Evolutionary conservation across 2,329 filamentous ascomycete species (phyloP).

Genomic region (Plenodomus lindquistii): DNA sequence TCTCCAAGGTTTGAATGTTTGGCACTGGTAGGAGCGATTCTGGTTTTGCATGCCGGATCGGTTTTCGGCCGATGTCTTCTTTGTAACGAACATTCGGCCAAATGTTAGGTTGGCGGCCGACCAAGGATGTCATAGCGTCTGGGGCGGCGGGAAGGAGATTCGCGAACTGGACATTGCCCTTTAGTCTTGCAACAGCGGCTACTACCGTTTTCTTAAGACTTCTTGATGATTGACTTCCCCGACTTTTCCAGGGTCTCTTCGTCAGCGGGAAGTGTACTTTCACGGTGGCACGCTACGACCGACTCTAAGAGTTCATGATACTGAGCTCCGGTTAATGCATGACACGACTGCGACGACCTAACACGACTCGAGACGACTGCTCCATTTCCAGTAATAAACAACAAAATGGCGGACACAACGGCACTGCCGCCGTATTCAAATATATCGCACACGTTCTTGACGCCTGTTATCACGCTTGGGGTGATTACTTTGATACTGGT

Average conservation of each 20-base stretch:
- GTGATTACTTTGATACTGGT: constrained; percentile 22
- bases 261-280: not conserved
- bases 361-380: not conserved
- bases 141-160: not conserved
- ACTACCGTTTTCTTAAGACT: not conserved
- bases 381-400: not conserved
- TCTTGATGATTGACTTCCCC: no score
- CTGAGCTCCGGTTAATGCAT: not conserved
- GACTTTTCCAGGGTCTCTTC: not conserved
- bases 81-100: not conserved
- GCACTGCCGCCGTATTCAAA: constrained; percentile 22
- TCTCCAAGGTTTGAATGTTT: constrained; percentile 9
- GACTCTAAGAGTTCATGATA: constrained; percentile 1
- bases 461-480: constrained; percentile 24
- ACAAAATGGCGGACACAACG: constrained; percentile 6
- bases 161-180: not conserved
- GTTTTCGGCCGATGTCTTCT: not conserved
- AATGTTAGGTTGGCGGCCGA: not conserved
- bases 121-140: constrained; percentile 6
- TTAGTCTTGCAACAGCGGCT: not conserved
- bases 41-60: not conserved
- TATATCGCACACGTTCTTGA: constrained; percentile 21
- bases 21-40: not conserved
- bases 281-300: not conserved
- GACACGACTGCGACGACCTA: constrained; percentile 1